Evolutionary conservation across 1,284 basidiomycete species (phyloP).

Genomic region (Paramarasmius palmivorus): DNA sequence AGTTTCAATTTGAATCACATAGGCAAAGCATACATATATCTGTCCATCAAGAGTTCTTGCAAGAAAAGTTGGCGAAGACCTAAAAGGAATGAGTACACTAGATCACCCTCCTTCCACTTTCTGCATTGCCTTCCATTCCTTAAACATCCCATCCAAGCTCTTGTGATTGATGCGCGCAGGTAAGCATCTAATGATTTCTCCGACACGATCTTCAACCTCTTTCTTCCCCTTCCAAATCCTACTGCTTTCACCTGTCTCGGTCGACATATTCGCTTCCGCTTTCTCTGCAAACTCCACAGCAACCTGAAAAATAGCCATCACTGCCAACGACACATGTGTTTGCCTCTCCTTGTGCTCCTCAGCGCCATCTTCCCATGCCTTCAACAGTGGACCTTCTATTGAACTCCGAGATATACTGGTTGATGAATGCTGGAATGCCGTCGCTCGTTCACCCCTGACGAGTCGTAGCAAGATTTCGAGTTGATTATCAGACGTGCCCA

Average conservation of each 20-base stretch:
- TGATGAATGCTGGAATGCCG: constrained; percentile 61
- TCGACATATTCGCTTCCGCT: constrained; percentile 55
- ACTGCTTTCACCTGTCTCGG: too few relatives aligned
- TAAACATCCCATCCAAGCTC: constrained; percentile 90
- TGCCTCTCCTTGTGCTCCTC: constrained; percentile 88
- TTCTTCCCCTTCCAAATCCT: too few relatives aligned
- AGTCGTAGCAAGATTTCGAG: constrained; percentile 89
- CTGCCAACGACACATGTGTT: constrained; percentile 90
- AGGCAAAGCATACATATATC: too few relatives aligned
- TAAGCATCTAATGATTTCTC: constrained; percentile 86
- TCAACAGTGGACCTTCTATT: constrained; percentile 61
- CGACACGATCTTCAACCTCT: constrained; percentile 78
- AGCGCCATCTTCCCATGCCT: constrained; percentile 72
- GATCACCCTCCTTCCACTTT: constrained; percentile 49
- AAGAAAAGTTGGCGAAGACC: too few relatives aligned
- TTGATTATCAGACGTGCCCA: constrained; percentile 83
- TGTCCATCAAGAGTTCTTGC: too few relatives aligned
- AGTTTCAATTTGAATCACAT: too few relatives aligned
- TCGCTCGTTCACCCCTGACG: constrained; percentile 86
- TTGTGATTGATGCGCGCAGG: constrained; percentile 85
- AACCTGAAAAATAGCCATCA: constrained; percentile 87
- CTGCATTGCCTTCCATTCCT: constrained; percentile 84
- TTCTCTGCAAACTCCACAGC: constrained; percentile 78
- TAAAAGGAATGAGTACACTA: too few relatives aligned
- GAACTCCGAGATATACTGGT: constrained; percentile 57